phyloP scores from a whole-genome alignment of 2,329 filamentous ascomycete genomes.

The Trichoderma aggressivum region DNA sequence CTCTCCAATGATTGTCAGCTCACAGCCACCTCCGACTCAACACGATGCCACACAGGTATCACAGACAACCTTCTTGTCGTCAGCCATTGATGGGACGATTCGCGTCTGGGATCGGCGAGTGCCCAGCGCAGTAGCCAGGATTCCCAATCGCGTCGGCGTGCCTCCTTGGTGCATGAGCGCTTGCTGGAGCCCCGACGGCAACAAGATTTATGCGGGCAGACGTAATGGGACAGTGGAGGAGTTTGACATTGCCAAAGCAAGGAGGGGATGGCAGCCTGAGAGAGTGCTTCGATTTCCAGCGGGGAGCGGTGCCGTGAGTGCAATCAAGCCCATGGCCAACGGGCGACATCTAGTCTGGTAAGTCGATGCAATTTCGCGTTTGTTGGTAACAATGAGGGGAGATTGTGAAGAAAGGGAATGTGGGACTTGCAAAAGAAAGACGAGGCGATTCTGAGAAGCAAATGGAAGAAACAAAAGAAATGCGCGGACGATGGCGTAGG shows the following conservation, averaged over 20 bases:
- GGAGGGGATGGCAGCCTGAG: slow-evolving; percentile 65
- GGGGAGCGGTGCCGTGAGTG: slow-evolving; percentile 85
- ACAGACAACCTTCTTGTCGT: slow-evolving; percentile 80
- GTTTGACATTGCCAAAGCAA: slow-evolving; percentile 77
- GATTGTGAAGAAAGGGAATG: not conserved
- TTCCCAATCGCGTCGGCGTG: slow-evolving; percentile 68
- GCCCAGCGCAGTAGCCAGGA: slow-evolving; percentile 72
- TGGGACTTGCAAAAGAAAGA: not conserved
- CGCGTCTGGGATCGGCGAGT: slow-evolving; percentile 91
- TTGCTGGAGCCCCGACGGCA: slow-evolving; percentile 94
- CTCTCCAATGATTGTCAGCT: slow-evolving; percentile 33
- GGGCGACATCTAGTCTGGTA: slow-evolving; percentile 82
- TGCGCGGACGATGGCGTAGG: not conserved
- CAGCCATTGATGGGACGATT: slow-evolving; percentile 81
- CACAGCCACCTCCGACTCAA: slow-evolving; percentile 37
- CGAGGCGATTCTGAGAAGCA: not conserved
- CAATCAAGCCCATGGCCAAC: slow-evolving; percentile 87
- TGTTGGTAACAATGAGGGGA: not conserved
- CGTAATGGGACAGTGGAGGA: slow-evolving; percentile 94
- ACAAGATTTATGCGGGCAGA: slow-evolving; percentile 88
- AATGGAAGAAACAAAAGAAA: not conserved
- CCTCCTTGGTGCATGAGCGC: slow-evolving; percentile 98
- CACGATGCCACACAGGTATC: slow-evolving; percentile 59
- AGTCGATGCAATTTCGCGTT: slow-evolving; percentile 19
- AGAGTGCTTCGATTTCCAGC: slow-evolving; percentile 82